Base-by-base conservation (phyloP, 768 basidiomycete genomes). In the Suillus tomentosus region DNA sequence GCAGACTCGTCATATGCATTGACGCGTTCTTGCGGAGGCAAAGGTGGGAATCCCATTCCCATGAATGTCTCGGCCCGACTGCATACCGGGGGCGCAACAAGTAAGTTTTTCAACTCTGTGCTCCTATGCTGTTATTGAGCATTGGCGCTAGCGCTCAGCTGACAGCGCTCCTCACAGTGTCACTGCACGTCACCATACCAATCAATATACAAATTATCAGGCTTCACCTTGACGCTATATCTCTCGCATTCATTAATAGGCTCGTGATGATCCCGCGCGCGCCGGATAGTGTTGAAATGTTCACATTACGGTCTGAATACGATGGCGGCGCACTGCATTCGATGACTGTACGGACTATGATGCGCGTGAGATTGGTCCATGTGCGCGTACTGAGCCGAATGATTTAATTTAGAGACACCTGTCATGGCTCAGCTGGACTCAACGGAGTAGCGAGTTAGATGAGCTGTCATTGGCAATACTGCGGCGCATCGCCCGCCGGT, bases 271-370 rank as follows among this genome's bases (percentile, higher is more conserved):
- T 81, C 10, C 69, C 70, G 37, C 72, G 73, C 22, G 85, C 80
- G 5, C 79, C 83, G 84, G 15, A 9, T 15, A 5, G 24, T 48
- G 24, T 84, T 6, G 89, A 71, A 24, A 73, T 71, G 64, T 90
- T 90, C 39, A 82, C 83, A 65, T 83, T 88, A 63, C 83, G 80
- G 59, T 80, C 81, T 51, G 89, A 85, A 19, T 79, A 80, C 13
- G 78, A 73, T 13, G 87, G 86, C 22, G 76, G 77, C 19, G 89
- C 72, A 67, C 31, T 31, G 31, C 82, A 90, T 15, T 77, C 74
- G n/a, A 78, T 65, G 58, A 90, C 79, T 62, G 70, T 65, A 0
- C 82, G 78, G 0, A 79, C 77, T 14, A 80, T 76, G 27, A 65
- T 67, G 48, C 72, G 72, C 4, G 85, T 84, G 64, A 87, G 72